Conservation (phyloP, 1,139 yeast species). For the Hyphopichia burtonii region DNA sequence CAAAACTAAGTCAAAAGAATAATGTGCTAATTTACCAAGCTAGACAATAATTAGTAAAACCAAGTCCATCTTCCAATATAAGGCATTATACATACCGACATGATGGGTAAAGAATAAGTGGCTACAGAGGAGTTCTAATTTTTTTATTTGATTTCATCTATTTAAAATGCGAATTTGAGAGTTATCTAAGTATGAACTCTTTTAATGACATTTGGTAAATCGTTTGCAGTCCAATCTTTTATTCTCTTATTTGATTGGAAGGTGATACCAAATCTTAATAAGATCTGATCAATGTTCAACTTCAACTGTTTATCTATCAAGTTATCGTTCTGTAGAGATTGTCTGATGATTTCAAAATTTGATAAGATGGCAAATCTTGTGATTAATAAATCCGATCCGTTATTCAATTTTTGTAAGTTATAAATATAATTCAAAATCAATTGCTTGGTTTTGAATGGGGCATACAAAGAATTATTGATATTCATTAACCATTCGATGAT, state of each 20-base stretch:
- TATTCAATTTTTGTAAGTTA: conserved; percentile 52
- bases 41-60: conserved; percentile 10
- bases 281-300: conserved; percentile 46
- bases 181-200: conserved; percentile 32
- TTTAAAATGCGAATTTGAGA: background rate
- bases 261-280: conserved; percentile 42
- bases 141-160: background rate
- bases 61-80: too few species aligned
- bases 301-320: conserved; percentile 33
- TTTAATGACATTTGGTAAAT: conserved; percentile 42
- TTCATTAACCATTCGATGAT: conserved; percentile 69
- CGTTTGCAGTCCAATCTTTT: conserved; percentile 59
- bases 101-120: background rate
- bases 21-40: conserved; percentile 56
- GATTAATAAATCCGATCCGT: conserved; percentile 61
- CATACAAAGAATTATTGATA: conserved; percentile 49
- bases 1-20: conserved; percentile 57
- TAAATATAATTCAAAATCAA: conserved; percentile 45
- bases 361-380: conserved; percentile 63
- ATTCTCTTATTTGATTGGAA: conserved; percentile 52
- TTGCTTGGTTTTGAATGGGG: conserved; percentile 37
- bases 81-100: conserved; percentile 3
- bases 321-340: conserved; percentile 13
- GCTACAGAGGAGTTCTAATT: background rate
- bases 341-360: conserved; percentile 42